Conservation (phyloP, 2,329 filamentous ascomycete genomes). For the Nemania diffusa region DNA sequence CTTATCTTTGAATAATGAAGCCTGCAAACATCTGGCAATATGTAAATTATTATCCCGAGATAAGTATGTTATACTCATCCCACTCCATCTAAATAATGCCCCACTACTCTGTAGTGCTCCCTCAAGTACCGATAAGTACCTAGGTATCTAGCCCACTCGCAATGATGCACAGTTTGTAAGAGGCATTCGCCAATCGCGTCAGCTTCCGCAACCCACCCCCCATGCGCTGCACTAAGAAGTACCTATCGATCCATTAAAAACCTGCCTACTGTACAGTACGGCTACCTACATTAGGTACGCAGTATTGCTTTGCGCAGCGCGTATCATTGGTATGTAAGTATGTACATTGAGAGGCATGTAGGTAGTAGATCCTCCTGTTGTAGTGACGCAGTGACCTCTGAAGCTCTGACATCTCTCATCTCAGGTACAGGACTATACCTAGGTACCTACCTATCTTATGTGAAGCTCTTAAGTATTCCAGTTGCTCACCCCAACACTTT, state of each 20-base stretch:
- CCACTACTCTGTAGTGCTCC: constrained; percentile 10
- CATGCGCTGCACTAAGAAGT: constrained; percentile 12
- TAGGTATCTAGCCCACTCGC: not conserved
- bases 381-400: not conserved
- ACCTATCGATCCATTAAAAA: constrained; percentile 13
- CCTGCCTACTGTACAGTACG: not conserved
- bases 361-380: constrained; percentile 12
- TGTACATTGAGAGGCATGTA: not conserved
- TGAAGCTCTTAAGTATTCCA: constrained; percentile 10
- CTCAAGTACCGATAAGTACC: constrained; percentile 3
- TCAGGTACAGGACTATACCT: not conserved
- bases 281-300: not conserved
- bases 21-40: constrained; percentile 9
- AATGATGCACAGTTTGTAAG: constrained; percentile 21
- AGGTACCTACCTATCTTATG: not conserved
- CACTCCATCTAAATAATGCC: constrained; percentile 5
- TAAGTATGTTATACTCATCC: constrained; percentile 1
- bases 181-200: constrained; percentile 39
- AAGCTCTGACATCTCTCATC: not conserved
- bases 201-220: constrained; percentile 33
- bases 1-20: not conserved
- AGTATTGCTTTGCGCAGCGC: constrained; percentile 10
- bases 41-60: not conserved
- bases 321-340: not conserved
- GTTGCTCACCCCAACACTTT: not conserved